Base-by-base conservation (phyloP, 2,329 filamentous ascomycete species). In the Fusarium veterinarium region DNA sequence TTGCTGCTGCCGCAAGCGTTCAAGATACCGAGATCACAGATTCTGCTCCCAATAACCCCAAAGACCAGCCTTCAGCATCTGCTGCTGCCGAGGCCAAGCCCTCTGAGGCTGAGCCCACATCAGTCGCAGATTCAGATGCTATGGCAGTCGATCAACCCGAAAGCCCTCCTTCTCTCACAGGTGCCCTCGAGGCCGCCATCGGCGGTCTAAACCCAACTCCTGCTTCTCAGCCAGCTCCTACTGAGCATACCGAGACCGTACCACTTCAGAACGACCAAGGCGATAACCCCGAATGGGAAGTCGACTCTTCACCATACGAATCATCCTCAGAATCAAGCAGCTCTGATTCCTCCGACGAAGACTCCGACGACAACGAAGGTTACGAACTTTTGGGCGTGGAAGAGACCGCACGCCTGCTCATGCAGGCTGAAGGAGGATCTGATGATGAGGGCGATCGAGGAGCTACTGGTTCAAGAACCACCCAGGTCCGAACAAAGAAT, bases 321-420 rank as follows among this genome's bases (percentile, higher is more conserved):
- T 93, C 91, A 10, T 93, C 89, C 1, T 87, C 86, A 1, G 86
- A 89, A 19, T 89, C 88, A 8, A 87, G 84, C 77, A 86, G 83
- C 75, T 91, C 90, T 5, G 89, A 87, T 42, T 89, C 88, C 0
- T 89, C 87, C n/a, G 87, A 88, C 56, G 87, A 90, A 62, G 88
- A 89, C 66, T 89, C 87, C 4, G 88, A 83, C 4, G 88, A 83
- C 44, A 80, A 89, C 59, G 91, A 90, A 67, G 89, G 89, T 35
- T 94, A 94, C 76, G 89, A 93, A 59, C 86, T 95, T 45, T 85
- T 98, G 3, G 91, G 91, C 60, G 89, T 95, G 5, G 94, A 95
- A 77, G 95, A 97, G 79, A 92, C 93, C 64, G 94, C 93, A 2
- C 91, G 92, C 38, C 90, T 97, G 53, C 85, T 98, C 28, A 97